These are phyloP conservation scores for Lactifluus piperatus DNA, from an alignment of 768 basidiomycete species.

Conservation along the genomic window DNA sequence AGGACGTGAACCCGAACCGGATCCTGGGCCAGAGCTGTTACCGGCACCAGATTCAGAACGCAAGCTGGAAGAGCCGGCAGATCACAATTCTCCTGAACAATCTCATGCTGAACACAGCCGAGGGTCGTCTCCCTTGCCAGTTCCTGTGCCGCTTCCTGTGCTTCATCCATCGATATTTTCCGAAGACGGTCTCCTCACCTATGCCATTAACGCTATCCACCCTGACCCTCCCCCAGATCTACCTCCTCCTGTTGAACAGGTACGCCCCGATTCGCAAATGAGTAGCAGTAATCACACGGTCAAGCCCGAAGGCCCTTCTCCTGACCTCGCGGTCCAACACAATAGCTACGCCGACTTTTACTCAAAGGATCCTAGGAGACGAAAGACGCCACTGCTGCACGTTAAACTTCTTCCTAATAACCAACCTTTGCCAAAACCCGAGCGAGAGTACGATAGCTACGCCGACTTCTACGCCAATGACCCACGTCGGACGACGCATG, in stretches of 20 bases:
- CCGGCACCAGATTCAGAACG: neutral
- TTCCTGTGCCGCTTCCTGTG: conserved; percentile 12
- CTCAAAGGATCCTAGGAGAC: conserved; percentile 12
- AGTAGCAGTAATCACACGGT: conserved; percentile 11
- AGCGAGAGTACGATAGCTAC: conserved; percentile 13
- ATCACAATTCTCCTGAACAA: neutral
- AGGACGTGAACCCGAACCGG: neutral
- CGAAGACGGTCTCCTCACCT: conserved; percentile 13
- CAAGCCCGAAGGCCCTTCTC: neutral
- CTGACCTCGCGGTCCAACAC: conserved; percentile 1
- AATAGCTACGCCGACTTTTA: conserved; percentile 17
- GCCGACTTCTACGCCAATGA: conserved; percentile 17
- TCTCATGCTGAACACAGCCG: neutral
- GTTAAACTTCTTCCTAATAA: conserved; percentile 14
- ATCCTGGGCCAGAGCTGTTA: neutral
- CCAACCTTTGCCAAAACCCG: conserved; percentile 7
- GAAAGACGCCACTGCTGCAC: conserved; percentile 1
- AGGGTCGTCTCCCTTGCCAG: conserved; percentile 8
- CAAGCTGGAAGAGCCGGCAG: neutral
- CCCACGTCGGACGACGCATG: conserved; percentile 6
- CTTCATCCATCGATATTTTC: conserved; percentile 12
- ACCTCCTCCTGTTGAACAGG: neutral
- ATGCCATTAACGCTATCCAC: conserved; percentile 9
- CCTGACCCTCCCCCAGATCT: conserved; percentile 1
- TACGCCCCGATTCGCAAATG: conserved; percentile 5